Conservation (phyloP, 1,139 yeast species). For the Scheffersomyces quercinus region DNA sequence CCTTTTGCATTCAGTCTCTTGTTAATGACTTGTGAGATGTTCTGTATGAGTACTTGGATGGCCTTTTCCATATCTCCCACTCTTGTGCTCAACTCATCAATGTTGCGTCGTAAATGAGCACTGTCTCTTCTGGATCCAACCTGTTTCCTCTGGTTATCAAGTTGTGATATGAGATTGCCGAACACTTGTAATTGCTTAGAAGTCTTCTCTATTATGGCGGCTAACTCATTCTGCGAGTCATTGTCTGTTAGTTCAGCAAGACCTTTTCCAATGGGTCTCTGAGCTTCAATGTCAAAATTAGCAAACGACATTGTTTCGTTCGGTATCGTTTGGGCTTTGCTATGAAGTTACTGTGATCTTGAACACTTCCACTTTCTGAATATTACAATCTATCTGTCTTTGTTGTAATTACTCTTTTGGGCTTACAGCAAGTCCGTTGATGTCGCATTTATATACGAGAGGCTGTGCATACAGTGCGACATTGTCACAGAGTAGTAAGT, state of each 20-base stretch:
- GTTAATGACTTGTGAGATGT: constrained; percentile 34
- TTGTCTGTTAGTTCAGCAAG: constrained; percentile 3
- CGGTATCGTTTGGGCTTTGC: neutral
- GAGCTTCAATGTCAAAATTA: constrained; percentile 58
- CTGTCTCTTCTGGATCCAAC: constrained; percentile 61
- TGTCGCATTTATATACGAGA: too few species aligned
- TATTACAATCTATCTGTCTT: too few species aligned
- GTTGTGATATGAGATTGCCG: constrained; percentile 48
- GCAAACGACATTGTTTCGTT: constrained; percentile 56
- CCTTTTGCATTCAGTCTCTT: constrained; percentile 24
- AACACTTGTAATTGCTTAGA: constrained; percentile 49
- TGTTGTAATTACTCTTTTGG: too few species aligned
- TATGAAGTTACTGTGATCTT: neutral
- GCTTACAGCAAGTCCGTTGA: too few species aligned
- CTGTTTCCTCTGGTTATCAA: constrained; percentile 49
- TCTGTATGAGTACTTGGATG: constrained; percentile 31
- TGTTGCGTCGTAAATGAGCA: constrained; percentile 34
- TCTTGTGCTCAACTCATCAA: constrained; percentile 33
- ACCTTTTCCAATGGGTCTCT: constrained; percentile 23
- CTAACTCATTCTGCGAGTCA: constrained; percentile 26
- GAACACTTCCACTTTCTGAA: too few species aligned
- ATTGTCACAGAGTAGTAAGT: too few species aligned
- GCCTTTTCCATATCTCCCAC: constrained; percentile 34
- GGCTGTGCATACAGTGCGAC: too few species aligned
- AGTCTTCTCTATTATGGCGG: constrained; percentile 32